phyloP scores from a whole-genome alignment of 306 rosid genomes.

The Gastrolobium villosum region DNA sequence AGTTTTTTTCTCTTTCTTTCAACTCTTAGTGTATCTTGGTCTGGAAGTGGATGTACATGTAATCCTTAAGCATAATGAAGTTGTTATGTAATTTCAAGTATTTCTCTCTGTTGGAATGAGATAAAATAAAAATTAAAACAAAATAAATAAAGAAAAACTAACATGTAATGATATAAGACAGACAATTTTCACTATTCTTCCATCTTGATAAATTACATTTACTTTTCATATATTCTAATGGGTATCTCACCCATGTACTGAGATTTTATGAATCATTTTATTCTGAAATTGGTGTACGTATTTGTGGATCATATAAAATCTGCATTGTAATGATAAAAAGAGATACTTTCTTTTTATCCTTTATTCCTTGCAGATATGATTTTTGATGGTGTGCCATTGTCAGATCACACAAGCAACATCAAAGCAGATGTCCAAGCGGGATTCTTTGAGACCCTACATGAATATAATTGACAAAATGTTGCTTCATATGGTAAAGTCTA shows the following conservation, averaged over 20 bases:
- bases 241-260: background rate
- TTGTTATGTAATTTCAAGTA: background rate
- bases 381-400: constrained; percentile 62
- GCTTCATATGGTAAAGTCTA: constrained; percentile 72
- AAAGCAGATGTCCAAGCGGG: constrained; percentile 97
- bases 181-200: background rate
- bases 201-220: background rate
- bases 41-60: background rate
- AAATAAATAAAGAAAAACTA: background rate
- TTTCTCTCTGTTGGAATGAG: no score
- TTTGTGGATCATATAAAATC: constrained; percentile 22
- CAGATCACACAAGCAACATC: constrained; percentile 99
- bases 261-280: constrained; percentile 28
- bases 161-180: background rate
- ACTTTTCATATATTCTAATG: background rate
- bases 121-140: no score
- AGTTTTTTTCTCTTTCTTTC: background rate
- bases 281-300: constrained; percentile 37
- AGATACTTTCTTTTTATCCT: constrained; percentile 43
- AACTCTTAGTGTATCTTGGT: background rate
- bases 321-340: constrained; percentile 39
- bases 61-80: background rate
- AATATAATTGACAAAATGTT: constrained; percentile 83
- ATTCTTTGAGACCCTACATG: constrained; percentile 94
- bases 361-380: constrained; percentile 59